Conservation (phyloP, 2,329 filamentous ascomycete genomes). For the Apiospora sp. region DNA sequence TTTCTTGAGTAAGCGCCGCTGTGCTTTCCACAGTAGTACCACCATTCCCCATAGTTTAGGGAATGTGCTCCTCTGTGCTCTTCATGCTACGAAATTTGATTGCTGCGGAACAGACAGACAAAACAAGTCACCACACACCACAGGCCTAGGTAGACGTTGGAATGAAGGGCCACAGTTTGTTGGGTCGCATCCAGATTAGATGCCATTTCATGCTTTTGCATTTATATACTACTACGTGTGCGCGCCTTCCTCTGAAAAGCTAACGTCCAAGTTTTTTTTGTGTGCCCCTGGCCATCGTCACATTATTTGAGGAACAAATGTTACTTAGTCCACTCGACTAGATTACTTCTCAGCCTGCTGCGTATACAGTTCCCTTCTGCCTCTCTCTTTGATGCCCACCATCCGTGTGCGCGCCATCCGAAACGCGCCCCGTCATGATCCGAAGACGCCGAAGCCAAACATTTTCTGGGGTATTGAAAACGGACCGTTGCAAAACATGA, state of each 20-base stretch:
- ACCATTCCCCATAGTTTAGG: conserved; percentile 14
- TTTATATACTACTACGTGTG: not conserved
- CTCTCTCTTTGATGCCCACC: not conserved
- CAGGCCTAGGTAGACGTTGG: not conserved
- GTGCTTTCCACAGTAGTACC: not conserved
- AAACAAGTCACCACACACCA: not conserved
- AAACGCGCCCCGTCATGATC: not conserved
- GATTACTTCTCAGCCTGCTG: conserved; percentile 16
- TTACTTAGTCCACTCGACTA: conserved; percentile 6
- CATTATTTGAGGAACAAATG: conserved; percentile 9
- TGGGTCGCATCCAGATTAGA: not conserved
- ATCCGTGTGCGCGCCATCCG: not conserved
- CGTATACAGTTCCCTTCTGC: conserved; percentile 5
- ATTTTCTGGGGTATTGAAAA: conserved; percentile 21
- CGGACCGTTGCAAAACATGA: not conserved
- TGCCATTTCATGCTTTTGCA: conserved; percentile 3
- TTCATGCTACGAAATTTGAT: conserved; percentile 10
- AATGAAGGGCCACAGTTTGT: not conserved
- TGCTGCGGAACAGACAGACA: not conserved
- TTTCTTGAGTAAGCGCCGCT: not conserved
- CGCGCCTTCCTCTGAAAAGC: not conserved
- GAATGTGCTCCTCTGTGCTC: conserved; percentile 9
- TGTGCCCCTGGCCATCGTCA: conserved; percentile 8
- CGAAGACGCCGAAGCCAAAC: conserved; percentile 12
- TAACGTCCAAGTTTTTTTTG: not conserved